Percentiles rank a stretch among this genome's conserved stretches.
phyloP scores from a whole-genome alignment of 257 asterid genomes.

The Solanum rostratum region DNA sequence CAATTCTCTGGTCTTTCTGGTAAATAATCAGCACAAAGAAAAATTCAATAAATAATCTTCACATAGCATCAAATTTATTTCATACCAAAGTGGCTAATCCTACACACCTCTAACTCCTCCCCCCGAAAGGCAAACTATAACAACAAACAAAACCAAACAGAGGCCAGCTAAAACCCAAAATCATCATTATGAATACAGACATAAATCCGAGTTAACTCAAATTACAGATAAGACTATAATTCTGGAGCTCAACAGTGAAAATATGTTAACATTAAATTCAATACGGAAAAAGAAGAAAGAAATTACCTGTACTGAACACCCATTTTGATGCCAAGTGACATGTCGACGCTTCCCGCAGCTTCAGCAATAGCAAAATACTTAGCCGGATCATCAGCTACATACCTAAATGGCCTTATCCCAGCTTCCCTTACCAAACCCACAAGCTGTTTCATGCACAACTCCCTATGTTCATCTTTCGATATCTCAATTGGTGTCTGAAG shows the following conservation, averaged over 20 bases:
- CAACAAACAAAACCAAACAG: background rate
- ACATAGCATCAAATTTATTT: background rate
- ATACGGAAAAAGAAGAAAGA: background rate
- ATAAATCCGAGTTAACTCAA: too few species aligned
- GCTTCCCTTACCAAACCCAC: slow-evolving; percentile 76
- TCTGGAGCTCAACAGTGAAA: background rate
- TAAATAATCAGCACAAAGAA: background rate
- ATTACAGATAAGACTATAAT: too few species aligned
- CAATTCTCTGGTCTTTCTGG: background rate
- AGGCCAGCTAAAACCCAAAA: background rate
- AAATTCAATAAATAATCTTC: background rate
- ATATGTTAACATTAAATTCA: background rate
- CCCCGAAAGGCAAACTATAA: background rate
- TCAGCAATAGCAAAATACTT: slow-evolving; percentile 79
- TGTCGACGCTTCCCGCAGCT: slow-evolving; percentile 93
- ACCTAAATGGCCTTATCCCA: slow-evolving; percentile 63
- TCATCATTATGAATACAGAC: background rate
- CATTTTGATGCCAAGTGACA: slow-evolving; percentile 90
- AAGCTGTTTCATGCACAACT: slow-evolving; percentile 83
- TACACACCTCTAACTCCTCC: background rate
- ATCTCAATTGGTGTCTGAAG: slow-evolving; percentile 91
- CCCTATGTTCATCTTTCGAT: slow-evolving; percentile 78
- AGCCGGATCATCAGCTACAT: slow-evolving; percentile 67
- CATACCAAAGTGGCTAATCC: background rate
- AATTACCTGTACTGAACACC: slow-evolving; percentile 94